Evolutionary conservation across 2,329 filamentous ascomycete species (phyloP).

Genomic region (Shiraia sp.): DNA sequence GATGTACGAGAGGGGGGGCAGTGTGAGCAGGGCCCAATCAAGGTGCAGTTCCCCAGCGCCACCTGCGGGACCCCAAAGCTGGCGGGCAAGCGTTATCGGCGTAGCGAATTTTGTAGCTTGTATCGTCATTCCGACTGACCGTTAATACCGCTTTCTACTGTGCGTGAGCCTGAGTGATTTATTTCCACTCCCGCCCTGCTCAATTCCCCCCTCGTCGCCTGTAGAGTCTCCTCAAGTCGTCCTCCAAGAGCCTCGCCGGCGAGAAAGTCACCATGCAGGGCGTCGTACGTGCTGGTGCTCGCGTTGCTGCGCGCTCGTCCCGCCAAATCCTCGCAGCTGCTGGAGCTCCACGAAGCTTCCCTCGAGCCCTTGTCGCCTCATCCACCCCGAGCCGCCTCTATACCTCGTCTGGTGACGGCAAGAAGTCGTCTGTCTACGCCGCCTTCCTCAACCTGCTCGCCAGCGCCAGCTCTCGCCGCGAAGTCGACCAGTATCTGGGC

Average conservation of each 20-base stretch:
- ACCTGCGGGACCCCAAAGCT: slow-evolving; percentile 20
- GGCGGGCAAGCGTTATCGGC: slow-evolving; percentile 36
- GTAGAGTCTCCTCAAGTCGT: slow-evolving; percentile 16
- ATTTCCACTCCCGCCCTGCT: slow-evolving; percentile 6
- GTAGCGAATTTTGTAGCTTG: slow-evolving; percentile 37
- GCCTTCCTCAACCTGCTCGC: slow-evolving; percentile 89
- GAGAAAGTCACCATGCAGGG: slow-evolving; percentile 42
- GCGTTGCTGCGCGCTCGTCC: slow-evolving; percentile 41
- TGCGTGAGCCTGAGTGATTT: neutral
- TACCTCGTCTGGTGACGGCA: slow-evolving; percentile 36
- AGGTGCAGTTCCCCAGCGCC: slow-evolving; percentile 21
- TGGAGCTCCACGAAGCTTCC: slow-evolving; percentile 30
- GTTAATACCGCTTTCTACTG: too few species aligned
- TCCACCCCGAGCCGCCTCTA: slow-evolving; percentile 36
- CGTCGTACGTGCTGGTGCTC: slow-evolving; percentile 44
- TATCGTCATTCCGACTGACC: slow-evolving; percentile 25
- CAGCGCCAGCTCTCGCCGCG: slow-evolving; percentile 93
- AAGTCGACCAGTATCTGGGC: slow-evolving; percentile 96
- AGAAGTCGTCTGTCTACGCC: slow-evolving; percentile 52
- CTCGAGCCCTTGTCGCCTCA: slow-evolving; percentile 37
- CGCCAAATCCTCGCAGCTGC: slow-evolving; percentile 36
- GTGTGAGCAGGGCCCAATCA: slow-evolving; percentile 13
- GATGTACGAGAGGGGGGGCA: neutral
- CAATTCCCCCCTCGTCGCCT: slow-evolving; percentile 25
- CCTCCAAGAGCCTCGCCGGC: slow-evolving; percentile 26